Evolutionary conservation across 2,329 filamentous ascomycete species (phyloP).

Genomic region (Arthrobotrys musiformis): DNA sequence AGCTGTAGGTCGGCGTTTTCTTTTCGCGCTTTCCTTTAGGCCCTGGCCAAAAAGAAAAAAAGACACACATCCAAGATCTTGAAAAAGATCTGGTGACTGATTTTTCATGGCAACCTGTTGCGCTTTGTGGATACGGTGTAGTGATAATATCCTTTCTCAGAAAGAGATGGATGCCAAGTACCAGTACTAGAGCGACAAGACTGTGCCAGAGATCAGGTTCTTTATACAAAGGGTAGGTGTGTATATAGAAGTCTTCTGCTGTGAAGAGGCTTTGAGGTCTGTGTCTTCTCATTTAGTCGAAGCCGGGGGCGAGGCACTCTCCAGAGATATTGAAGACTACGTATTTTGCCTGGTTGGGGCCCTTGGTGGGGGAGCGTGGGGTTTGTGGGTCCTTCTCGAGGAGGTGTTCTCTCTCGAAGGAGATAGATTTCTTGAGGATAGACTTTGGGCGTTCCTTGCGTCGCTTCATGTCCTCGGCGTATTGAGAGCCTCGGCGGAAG

Average conservation of each 20-base stretch:
- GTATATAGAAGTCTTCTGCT: constrained; percentile 41
- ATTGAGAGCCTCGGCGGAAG: constrained; percentile 53
- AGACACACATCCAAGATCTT: constrained; percentile 15
- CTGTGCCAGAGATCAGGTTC: constrained; percentile 49
- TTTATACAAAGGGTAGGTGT: constrained; percentile 37
- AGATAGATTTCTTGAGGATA: constrained; percentile 52
- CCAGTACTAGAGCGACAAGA: constrained; percentile 52
- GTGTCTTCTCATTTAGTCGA: constrained; percentile 43
- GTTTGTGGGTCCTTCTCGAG: constrained; percentile 46
- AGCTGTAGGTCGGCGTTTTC: constrained; percentile 54
- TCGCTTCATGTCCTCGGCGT: constrained; percentile 52
- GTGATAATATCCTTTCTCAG: constrained; percentile 28
- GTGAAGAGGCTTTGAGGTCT: constrained; percentile 40
- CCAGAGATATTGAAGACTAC: constrained; percentile 55
- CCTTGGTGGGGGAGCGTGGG: constrained; percentile 52
- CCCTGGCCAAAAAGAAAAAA: constrained; percentile 40
- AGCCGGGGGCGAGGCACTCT: constrained; percentile 50
- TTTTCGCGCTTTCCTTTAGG: constrained; percentile 29
- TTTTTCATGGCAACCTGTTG: constrained; percentile 54
- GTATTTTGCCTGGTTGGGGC: constrained; percentile 50
- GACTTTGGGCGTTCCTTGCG: constrained; percentile 54
- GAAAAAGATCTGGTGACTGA: constrained; percentile 18
- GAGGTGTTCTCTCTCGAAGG: constrained; percentile 52
- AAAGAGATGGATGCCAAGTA: constrained; percentile 35
- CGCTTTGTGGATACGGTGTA: constrained; percentile 52